Evolutionary conservation across 2,329 filamentous ascomycete genomes (phyloP), one percentile per base, ranked within the genome.

Genomic region (Aspergillus sp.): DNA sequence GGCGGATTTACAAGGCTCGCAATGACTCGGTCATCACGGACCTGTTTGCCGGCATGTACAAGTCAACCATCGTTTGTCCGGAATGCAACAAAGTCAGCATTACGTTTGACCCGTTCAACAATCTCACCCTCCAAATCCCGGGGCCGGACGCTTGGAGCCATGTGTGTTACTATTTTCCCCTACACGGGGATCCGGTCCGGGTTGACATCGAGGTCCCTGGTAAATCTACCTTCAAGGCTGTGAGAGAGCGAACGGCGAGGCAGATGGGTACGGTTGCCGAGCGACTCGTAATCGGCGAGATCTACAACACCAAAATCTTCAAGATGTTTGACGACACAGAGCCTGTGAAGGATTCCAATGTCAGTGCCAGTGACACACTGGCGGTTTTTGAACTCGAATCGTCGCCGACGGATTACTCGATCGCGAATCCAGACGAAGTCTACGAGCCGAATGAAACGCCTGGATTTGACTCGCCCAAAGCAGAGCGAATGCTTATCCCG

Each of bases 21-120:
- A 94, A 98, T 46, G 86, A 96, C 53, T 96, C 91, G 0, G 82
- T 96, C 25, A 84, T 95, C 44, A 89, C 86, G 36, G 91, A 98
- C 54, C 71, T 98, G 8, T 98, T 98, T 58, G 93, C 86, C 14
- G 91, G 91, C 42, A 86, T 96, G 72, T 98, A 96, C 72, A 95
- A 96, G 65, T 96, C 93, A 27, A 96, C 89, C 0, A 74, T 98
- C 42, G 81, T 91, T 42, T 98, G 91, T 53, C 91, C 91, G 0
- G 74, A 73, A 5, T 98, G 91, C 57, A 74, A 81, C 47, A 98
- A 96, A 64, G 82, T 96, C 60, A 95, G 88, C 72, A 94, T 98
- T 49, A 96, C 91, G 0, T 98, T 98, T 52, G 91, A 98, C 55
- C 91, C 91, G 1, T 98, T 93, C 68, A 95, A 86, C 58, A 91